A percentile compares a stretch with the other conserved stretches of the same genome.
Conservation (phyloP, 345 rosid genomes). For the Orychophragmus violaceus region DNA sequence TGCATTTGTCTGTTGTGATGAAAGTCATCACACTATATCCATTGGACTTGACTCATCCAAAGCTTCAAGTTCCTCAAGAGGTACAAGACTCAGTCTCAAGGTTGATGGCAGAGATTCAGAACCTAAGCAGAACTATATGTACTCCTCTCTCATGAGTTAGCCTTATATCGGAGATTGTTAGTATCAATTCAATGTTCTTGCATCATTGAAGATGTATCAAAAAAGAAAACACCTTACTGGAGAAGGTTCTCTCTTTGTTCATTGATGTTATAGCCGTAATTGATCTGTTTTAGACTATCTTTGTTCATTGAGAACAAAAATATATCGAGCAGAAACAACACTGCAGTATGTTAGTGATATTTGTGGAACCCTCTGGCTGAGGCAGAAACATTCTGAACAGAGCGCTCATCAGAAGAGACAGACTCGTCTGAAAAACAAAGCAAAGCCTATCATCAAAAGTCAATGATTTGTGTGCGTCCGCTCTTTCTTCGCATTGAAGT, state of each 20-base stretch:
- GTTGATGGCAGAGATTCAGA: constrained; percentile 47
- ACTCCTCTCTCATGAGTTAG: constrained; percentile 23
- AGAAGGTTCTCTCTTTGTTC: too few species aligned
- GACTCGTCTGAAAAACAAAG: constrained; percentile 2
- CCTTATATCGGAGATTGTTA: neutral
- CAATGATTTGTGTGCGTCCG: constrained; percentile 17
- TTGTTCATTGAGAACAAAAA: neutral
- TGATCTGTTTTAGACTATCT: neutral
- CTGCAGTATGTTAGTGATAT: too few species aligned
- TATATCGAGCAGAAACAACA: too few species aligned
- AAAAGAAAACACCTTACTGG: too few species aligned
- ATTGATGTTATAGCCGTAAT: too few species aligned
- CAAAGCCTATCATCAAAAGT: constrained; percentile 12
- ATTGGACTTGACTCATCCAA: constrained; percentile 41
- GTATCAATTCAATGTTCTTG: neutral
- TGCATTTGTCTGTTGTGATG: constrained; percentile 53
- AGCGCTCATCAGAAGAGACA: neutral
- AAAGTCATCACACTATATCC: constrained; percentile 50
- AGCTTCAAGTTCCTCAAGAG: constrained; percentile 47
- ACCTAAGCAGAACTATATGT: constrained; percentile 43
- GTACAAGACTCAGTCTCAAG: constrained; percentile 43
- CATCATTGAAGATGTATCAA: neutral
- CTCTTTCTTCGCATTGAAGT: neutral
- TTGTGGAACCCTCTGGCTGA: constrained; percentile 5
- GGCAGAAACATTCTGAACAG: neutral